Evolutionary conservation across 2,329 filamentous ascomycete genomes (phyloP), one percentile per base, ranked within the genome.

Genomic region (Diaporthe capsici): DNA sequence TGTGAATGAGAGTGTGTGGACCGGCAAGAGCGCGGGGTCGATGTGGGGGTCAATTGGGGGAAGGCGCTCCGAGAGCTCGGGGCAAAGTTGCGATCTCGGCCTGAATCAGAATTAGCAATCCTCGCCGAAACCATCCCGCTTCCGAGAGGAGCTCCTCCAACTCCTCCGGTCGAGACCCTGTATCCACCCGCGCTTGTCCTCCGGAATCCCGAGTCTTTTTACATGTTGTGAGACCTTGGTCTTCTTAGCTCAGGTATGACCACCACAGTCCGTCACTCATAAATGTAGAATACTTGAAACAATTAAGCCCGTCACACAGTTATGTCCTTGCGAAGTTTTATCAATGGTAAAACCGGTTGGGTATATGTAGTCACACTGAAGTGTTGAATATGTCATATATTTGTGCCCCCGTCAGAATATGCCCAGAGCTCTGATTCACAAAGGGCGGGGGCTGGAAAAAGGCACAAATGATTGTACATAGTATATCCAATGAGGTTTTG

Each of bases 31-130:
- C 58, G 71, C 71, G 71, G 71, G 58, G 71, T 73, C 34, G 10
- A 65, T 17, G 71, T 73, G 71, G 71, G 71, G 71, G 47, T 44
- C 65, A 42, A 10, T 53, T 73, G 44, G 58, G 57, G 44, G 39
- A 72, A 6, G 25, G 31, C 42, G 7, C 44, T 20, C 44, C 63
- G 44, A 68, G 8, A 7, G 20, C 47, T 53, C 44, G 63, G 63
- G 63, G 2, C 49, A 53, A 39, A 51, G 65, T 39, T 73, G 71
- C 71, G 71, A 65, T 65, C 47, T 73, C 71, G 71, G 58, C 49
- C 25, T 42, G 34, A 13, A 10, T 31, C 2, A 55, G 31, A 44
- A 57, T 44, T 44, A 65, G 71, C 58, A 55, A 51, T 55, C 25
- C 39, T 65, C 71, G 71, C 44, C 71, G 71, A 65, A 73, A 12